Base-by-base conservation (phyloP, 2,329 filamentous ascomycete genomes). In the Pyrenochaeta sp. region DNA sequence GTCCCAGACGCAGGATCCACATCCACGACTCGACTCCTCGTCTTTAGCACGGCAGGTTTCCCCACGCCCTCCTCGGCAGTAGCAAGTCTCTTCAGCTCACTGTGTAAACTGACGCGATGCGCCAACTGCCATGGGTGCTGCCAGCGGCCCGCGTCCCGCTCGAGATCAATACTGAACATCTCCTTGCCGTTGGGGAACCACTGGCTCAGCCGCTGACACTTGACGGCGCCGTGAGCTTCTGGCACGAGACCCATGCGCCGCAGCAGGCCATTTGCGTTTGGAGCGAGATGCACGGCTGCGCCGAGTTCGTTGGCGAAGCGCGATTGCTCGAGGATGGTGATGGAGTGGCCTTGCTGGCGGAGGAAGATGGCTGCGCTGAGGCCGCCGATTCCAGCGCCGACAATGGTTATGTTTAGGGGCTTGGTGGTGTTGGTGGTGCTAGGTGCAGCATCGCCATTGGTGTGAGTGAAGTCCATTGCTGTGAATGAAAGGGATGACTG, bases 221-320 rank as follows among this genome's bases (percentile, higher is more conserved):
- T 30, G 40, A 68, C 54, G 1, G 76, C 72, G 2, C 75, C 75
- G 28, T 70, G 70, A 0, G 63, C 60, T 41, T 74, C 69, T 0
- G 73, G 68, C 35, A 67, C 62, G 1, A 80, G 51, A 0, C 77
- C 76, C 35, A 79, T 63, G 21, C 74, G 66, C 8, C 67, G 64
- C 3, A 87, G 68, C 2, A 86, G 65, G 0, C 81, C 80, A 61
- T 85, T 84, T 2, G 77, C 72, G 55, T 87, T 88, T 0, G 85
- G 82, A 0, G 81, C 77, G 4, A 87, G 61, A 55, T 86, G 82
- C n/a, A 87, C 76, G 0, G 83, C 83, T 3, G 84, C 83, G 0
- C 83, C 84, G 1, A 75, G 68, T 62, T 86, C 83, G 36, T 72
- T 77, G 11, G 78, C 77, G 22, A 85, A 77, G 2, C 71, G 70